Evolutionary conservation across 805 yeast species (phyloP).

Genomic region (Ogataea pini): DNA sequence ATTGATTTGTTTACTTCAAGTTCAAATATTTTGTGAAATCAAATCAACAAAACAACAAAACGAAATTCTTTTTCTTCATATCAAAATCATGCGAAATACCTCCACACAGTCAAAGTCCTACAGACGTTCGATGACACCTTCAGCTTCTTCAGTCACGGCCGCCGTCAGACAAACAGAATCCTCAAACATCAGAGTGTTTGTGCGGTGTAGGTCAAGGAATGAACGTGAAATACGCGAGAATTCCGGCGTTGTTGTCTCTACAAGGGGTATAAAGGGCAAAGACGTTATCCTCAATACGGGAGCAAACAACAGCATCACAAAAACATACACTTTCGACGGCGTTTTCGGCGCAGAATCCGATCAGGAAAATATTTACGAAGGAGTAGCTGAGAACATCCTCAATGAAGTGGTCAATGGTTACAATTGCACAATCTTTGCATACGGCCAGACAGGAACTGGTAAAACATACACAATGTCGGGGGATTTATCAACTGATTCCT

Average conservation of each 20-base stretch:
- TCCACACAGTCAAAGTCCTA: too few relatives aligned
- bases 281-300: slow-evolving; percentile 28
- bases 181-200: slow-evolving; percentile 62
- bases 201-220: slow-evolving; percentile 55
- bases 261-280: slow-evolving; percentile 32
- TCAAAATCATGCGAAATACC: too few relatives aligned
- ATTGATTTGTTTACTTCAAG: too few relatives aligned
- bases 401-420: slow-evolving; percentile 52
- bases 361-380: slow-evolving; percentile 45
- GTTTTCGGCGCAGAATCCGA: slow-evolving; percentile 56
- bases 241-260: slow-evolving; percentile 49
- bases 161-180: slow-evolving; percentile 80
- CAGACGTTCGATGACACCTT: too few relatives aligned
- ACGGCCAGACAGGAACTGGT: slow-evolving; percentile 65
- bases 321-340: slow-evolving; percentile 52
- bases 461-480: slow-evolving; percentile 65
- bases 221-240: slow-evolving; percentile 46
- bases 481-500: slow-evolving; percentile 28
- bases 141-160: slow-evolving; percentile 37
- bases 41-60: too few relatives aligned
- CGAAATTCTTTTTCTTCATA: too few relatives aligned
- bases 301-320: slow-evolving; percentile 28
- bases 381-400: slow-evolving; percentile 49
- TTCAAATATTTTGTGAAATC: too few relatives aligned
- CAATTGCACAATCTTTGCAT: slow-evolving; percentile 57